Conservation (phyloP, 352 stramenopile genomes). For the Phytophthora sp. region DNA sequence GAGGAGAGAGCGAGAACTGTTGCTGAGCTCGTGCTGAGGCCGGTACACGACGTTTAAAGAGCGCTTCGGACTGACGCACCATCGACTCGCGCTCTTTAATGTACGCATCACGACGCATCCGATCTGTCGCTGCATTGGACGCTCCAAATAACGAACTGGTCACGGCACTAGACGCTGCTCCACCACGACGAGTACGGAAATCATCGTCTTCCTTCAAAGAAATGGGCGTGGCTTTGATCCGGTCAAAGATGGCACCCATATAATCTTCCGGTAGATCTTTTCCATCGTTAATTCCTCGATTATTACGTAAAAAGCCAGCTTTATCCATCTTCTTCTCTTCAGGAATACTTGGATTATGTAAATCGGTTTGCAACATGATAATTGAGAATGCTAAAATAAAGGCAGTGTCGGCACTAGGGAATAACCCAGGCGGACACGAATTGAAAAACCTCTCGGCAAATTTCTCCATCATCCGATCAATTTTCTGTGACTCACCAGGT, state of each 20-base stretch:
- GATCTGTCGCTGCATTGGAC: conserved; percentile 60
- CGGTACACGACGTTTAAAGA: conserved; percentile 74
- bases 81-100: conserved; percentile 87
- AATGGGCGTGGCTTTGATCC: conserved; percentile 96
- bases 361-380: conserved; percentile 92
- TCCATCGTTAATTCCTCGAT: conserved; percentile 97
- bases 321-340: conserved; percentile 98
- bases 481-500: conserved; percentile 99
- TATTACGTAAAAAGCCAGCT: conserved; percentile 97
- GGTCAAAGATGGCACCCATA: conserved; percentile 94
- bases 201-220: conserved; percentile 97
- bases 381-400: conserved; percentile 98
- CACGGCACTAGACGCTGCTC: conserved; percentile 35
- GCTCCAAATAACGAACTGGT: conserved; percentile 69
- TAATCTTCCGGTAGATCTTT: conserved; percentile 95
- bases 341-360: conserved; percentile 99
- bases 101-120: conserved; percentile 80
- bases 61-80: conserved; percentile 76
- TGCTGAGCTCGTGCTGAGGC: conserved; percentile 33
- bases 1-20: conserved; percentile 25
- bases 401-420: conserved; percentile 96
- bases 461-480: conserved; percentile 99
- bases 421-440: conserved; percentile 78
- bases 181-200: conserved; percentile 44
- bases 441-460: conserved; percentile 96